Percentiles rank a stretch among this genome's conserved stretches.
Evolutionary conservation across 805 yeast genomes (phyloP).

Genomic region (Ogataea pignaliae): DNA sequence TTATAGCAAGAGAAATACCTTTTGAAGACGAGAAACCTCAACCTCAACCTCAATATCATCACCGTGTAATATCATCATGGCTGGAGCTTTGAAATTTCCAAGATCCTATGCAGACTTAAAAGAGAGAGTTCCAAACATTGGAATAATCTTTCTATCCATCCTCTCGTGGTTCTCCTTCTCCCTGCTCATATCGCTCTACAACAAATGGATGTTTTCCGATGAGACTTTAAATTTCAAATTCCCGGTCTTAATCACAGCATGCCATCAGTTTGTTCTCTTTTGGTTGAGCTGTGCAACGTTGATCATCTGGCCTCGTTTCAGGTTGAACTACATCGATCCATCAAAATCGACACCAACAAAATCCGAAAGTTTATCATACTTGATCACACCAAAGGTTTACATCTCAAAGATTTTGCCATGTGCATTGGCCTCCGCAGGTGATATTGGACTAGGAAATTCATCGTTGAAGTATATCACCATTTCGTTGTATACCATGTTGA

Average conservation of each 20-base stretch:
- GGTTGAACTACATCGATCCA: conserved; percentile 33
- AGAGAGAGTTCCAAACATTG: conserved; percentile 20
- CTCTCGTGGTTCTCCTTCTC: conserved; percentile 60
- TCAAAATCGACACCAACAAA: conserved; percentile 5
- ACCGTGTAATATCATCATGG: not conserved
- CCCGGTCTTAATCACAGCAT: conserved; percentile 75
- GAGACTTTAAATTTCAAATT: conserved; percentile 66
- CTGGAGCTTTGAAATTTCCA: conserved; percentile 11
- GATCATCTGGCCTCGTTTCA: conserved; percentile 38
- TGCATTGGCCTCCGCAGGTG: conserved; percentile 82
- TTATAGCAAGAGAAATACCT: too few species aligned
- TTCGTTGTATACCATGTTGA: conserved; percentile 83
- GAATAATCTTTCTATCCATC: conserved; percentile 19
- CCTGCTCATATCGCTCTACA: conserved; percentile 64
- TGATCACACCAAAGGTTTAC: conserved; percentile 35
- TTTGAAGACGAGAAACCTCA: too few species aligned
- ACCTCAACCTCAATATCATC: too few species aligned
- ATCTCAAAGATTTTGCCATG: conserved; percentile 65
- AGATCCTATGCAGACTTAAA: conserved; percentile 19
- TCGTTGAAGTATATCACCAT: conserved; percentile 72
- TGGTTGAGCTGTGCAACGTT: conserved; percentile 44
- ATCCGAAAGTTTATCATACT: conserved; percentile 11
- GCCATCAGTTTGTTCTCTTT: conserved; percentile 71
- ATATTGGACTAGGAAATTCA: conserved; percentile 83
- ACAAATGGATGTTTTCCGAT: conserved; percentile 90